phyloP scores from a whole-genome alignment of 139 green algal genomes.

The Micractinium conductrix region DNA sequence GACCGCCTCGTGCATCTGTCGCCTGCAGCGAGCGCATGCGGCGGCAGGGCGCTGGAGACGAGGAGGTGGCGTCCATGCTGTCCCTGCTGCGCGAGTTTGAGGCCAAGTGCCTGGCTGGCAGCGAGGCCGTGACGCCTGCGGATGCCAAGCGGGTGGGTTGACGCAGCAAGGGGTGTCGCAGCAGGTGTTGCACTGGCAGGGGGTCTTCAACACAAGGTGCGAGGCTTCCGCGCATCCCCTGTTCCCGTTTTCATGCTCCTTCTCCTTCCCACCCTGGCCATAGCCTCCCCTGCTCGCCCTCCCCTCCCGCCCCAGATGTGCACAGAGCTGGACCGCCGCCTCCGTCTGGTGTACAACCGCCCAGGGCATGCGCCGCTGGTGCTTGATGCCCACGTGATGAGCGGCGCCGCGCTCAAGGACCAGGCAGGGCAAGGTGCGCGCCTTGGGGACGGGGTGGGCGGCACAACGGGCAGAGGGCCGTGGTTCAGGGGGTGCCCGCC shows the following conservation, averaged over 20 bases:
- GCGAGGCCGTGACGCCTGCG: background rate
- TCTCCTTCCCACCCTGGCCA: too few species aligned
- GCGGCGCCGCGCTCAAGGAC: constrained; percentile 1
- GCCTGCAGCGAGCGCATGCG: constrained; percentile 15
- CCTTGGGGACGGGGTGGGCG: background rate
- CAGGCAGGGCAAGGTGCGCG: constrained; percentile 16
- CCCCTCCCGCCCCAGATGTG: background rate
- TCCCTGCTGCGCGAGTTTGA: constrained; percentile 10
- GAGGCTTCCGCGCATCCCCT: background rate
- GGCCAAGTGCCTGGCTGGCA: constrained; percentile 24
- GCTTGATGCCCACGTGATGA: constrained; percentile 27
- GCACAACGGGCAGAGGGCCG: too few species aligned
- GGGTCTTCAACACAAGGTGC: background rate
- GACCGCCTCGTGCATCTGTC: too few species aligned
- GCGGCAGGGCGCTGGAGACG: background rate
- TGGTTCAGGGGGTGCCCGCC: too few species aligned
- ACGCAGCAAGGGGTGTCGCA: too few species aligned
- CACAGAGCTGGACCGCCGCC: background rate
- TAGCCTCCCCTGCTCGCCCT: background rate
- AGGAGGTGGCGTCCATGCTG: constrained; percentile 14
- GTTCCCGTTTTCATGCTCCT: too few species aligned
- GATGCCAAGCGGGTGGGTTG: constrained; percentile 15
- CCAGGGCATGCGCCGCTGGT: constrained; percentile 3
- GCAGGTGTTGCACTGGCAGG: background rate
- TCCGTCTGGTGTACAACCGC: constrained; percentile 18